Percentiles rank a stretch among this genome's conserved stretches.
These are phyloP conservation scores for Podila horticola DNA, from an alignment of 192 early-diverging fungal species.

Conservation along the genomic window DNA sequence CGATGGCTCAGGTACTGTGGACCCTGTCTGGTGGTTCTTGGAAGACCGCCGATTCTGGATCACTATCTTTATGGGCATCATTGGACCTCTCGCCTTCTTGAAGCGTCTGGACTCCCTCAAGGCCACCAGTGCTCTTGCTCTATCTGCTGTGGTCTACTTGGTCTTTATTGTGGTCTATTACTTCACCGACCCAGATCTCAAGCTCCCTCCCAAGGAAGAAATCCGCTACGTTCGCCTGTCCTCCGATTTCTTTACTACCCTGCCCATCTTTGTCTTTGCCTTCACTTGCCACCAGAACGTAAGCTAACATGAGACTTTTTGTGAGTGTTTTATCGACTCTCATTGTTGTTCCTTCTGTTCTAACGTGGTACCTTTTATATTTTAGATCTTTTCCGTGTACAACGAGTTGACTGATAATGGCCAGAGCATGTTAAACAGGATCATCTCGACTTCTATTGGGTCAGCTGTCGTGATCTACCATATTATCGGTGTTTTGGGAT, in stretches of 20 bases:
- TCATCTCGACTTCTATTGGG: constrained; percentile 81
- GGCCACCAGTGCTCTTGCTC: constrained; percentile 89
- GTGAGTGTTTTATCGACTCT: constrained; percentile 10
- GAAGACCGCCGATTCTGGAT: constrained; percentile 87
- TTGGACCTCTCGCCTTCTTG: constrained; percentile 85
- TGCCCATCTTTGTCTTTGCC: constrained; percentile 99
- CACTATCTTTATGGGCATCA: constrained; percentile 73
- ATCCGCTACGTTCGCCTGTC: constrained; percentile 69
- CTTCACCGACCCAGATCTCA: constrained; percentile 69
- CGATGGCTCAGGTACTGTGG: constrained; percentile 38
- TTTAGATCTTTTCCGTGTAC: constrained; percentile 92
- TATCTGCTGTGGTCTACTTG: constrained; percentile 87
- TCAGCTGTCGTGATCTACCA: constrained; percentile 84
- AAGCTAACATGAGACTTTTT: constrained; percentile 24
- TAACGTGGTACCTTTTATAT: constrained; percentile 1
- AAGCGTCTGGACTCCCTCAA: constrained; percentile 87
- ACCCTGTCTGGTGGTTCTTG: constrained; percentile 51
- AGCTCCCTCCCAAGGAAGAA: constrained; percentile 65
- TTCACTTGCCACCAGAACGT: constrained; percentile 99
- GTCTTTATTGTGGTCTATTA: constrained; percentile 85
- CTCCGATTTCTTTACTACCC: constrained; percentile 71
- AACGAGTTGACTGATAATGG: constrained; percentile 94
- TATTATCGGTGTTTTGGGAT: constrained; percentile 89
- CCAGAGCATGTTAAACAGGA: constrained; percentile 69
- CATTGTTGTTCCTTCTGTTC: background rate